These are phyloP conservation scores for Morella rubra DNA, from an alignment of 306 rosid genomes.

Conservation along the genomic window DNA sequence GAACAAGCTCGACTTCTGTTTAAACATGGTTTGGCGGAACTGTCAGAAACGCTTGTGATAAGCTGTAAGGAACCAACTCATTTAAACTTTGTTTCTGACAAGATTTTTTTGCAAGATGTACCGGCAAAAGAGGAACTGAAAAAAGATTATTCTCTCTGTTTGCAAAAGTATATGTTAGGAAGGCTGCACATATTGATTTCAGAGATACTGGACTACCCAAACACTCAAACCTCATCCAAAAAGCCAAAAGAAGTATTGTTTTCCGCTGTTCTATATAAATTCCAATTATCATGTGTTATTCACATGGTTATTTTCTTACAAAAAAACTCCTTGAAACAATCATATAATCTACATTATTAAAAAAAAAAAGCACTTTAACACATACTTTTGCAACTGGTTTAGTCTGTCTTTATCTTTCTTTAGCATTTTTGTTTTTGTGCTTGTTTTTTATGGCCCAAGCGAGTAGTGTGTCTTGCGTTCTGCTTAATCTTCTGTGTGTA, in stretches of 20 bases:
- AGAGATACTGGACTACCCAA: background rate
- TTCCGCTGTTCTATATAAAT: background rate
- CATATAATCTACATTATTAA: too few species aligned
- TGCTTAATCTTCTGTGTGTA: background rate
- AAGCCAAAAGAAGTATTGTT: background rate
- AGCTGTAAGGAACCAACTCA: conserved; percentile 41
- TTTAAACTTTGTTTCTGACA: background rate
- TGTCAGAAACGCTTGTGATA: conserved; percentile 14
- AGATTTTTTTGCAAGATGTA: background rate
- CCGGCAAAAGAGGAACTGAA: background rate
- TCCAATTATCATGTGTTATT: background rate
- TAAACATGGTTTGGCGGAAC: conserved; percentile 29
- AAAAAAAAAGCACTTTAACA: too few species aligned
- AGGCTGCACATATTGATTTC: conserved; percentile 1
- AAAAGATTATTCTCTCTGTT: background rate
- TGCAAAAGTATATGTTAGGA: background rate
- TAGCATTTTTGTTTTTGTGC: background rate
- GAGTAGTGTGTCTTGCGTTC: background rate
- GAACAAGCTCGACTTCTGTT: conserved; percentile 42
- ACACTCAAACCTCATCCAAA: background rate
- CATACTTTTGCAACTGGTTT: background rate
- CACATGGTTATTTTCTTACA: background rate
- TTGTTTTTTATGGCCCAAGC: background rate
- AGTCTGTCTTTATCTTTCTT: background rate
- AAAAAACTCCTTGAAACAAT: background rate